These are phyloP conservation scores for Botrytis porri DNA, from an alignment of 2,329 filamentous ascomycete species.

Conservation along the genomic window DNA sequence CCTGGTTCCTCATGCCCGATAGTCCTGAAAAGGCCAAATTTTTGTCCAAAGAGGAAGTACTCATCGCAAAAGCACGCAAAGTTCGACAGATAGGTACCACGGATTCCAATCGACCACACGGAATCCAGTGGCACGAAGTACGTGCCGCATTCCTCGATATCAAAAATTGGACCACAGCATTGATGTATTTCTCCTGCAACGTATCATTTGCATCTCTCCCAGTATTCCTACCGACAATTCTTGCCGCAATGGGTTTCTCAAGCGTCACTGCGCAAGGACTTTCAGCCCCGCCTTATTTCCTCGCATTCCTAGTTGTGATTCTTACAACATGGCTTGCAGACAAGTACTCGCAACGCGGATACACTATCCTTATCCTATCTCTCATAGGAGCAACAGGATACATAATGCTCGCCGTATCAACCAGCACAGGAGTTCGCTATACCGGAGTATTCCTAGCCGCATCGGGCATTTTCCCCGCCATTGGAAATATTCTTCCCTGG, in stretches of 20 bases:
- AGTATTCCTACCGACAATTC: conserved; percentile 62
- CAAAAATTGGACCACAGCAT: conserved; percentile 39
- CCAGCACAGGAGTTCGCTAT: conserved; percentile 46
- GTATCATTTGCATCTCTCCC: conserved; percentile 65
- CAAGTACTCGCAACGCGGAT: conserved; percentile 60
- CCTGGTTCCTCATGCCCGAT: conserved; percentile 55
- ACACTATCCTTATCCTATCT: conserved; percentile 56
- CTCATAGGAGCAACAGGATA: conserved; percentile 62
- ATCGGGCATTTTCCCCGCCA: conserved; percentile 62
- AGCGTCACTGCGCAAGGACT: conserved; percentile 67
- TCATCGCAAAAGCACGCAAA: conserved; percentile 53
- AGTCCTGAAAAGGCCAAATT: conserved; percentile 51
- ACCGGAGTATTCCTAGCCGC: conserved; percentile 52
- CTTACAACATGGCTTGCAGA: conserved; percentile 63
- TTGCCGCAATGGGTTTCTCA: conserved; percentile 66
- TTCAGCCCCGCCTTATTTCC: conserved; percentile 67
- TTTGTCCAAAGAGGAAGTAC: conserved; percentile 44
- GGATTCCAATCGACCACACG: conserved; percentile 47
- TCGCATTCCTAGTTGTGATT: conserved; percentile 63
- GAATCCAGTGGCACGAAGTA: conserved; percentile 47
- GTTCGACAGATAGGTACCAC: conserved; percentile 52
- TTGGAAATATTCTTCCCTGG: conserved; percentile 69
- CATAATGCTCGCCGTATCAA: conserved; percentile 53
- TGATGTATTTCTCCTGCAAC: conserved; percentile 60
- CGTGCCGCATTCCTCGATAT: conserved; percentile 46